phyloP scores from a whole-genome alignment of 2,329 filamentous ascomycete species.

The Bipolaris sorokiniana region DNA sequence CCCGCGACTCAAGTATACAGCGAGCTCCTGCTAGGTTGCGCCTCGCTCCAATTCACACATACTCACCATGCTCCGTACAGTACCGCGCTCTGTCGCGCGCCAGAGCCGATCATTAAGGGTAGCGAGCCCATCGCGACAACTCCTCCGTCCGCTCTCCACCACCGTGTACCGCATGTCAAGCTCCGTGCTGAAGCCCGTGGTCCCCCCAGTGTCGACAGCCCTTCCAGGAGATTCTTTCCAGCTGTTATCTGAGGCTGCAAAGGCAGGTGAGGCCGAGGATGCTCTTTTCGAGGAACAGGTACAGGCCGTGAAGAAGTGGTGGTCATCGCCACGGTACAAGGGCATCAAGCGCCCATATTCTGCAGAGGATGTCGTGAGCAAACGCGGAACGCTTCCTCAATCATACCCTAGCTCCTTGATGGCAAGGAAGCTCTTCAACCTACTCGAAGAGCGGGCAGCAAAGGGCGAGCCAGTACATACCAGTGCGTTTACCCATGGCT shows the following conservation, averaged over 20 bases:
- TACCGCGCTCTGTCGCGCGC: constrained; percentile 45
- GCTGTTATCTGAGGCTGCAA: constrained; percentile 76
- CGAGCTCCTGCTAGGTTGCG: constrained; percentile 14
- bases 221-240: constrained; percentile 82
- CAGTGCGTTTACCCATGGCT: constrained; percentile 61
- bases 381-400: constrained; percentile 85
- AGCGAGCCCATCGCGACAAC: constrained; percentile 33
- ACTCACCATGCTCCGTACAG: constrained; percentile 47
- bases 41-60: constrained; percentile 7
- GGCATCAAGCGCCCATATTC: constrained; percentile 93
- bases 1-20: constrained; percentile 12
- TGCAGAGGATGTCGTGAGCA: constrained; percentile 88
- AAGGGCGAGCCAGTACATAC: constrained; percentile 91
- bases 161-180: constrained; percentile 60
- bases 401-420: constrained; percentile 91
- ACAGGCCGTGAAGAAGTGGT: constrained; percentile 87
- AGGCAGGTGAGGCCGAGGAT: constrained; percentile 82
- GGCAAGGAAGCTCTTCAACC: constrained; percentile 91
- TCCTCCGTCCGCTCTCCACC: constrained; percentile 51
- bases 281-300: constrained; percentile 83
- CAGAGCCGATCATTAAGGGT: constrained; percentile 40
- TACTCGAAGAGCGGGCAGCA: constrained; percentile 77
- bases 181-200: constrained; percentile 59
- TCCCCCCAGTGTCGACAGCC: constrained; percentile 66
- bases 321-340: constrained; percentile 80